Base-by-base conservation (phyloP, 305 asterid species). In the Fraxinus paxiana region DNA sequence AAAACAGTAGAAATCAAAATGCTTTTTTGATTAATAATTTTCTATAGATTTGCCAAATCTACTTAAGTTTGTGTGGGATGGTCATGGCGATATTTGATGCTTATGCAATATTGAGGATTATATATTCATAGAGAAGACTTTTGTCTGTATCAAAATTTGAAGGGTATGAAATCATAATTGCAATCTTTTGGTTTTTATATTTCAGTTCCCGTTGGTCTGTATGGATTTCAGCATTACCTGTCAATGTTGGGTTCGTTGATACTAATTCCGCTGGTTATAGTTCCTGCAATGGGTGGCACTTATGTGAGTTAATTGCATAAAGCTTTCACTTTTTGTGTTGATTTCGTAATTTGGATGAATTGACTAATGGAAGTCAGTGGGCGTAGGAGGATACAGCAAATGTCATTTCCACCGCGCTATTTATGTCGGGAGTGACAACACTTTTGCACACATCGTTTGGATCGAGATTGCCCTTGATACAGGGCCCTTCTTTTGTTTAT, bases 251-350 rank as follows among this genome's bases (percentile, higher is more conserved):
- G 98, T 71, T 96, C 99, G 17, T 79, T 96, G 94, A 88, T 96
- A 75, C 90, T 96, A 38, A 90, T 94, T 87, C 99, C 98, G 9
- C 98, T 96, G 24, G 98, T 96, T 84, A 88, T 94, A 46, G 98
- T 96, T 90, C 99, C 99, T 28, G 98, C 99, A 82, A 96, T 94
- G 99, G 98, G 99, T 72, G 99, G 99, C 87, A 90, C 89, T 87
- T 81, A 94, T 87, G 99, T 96, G 91, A 94, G 99, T 88, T 76
- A 3, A 54, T 83, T 86, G 73, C 51, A 18, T 0, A 9, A 18
- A 30, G 13, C 22, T 65, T 31, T 72, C 41, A 69, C 20, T 84
- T 79, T 41, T 75, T 24, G 3, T n/a, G 7, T 22, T 72, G 38
- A 69, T 69, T 28, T 1, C 78, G 59, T 78, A 24, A 48, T 8